Conservation (phyloP, 176 grass and related monocot genomes). For the Typha latifolia region DNA sequence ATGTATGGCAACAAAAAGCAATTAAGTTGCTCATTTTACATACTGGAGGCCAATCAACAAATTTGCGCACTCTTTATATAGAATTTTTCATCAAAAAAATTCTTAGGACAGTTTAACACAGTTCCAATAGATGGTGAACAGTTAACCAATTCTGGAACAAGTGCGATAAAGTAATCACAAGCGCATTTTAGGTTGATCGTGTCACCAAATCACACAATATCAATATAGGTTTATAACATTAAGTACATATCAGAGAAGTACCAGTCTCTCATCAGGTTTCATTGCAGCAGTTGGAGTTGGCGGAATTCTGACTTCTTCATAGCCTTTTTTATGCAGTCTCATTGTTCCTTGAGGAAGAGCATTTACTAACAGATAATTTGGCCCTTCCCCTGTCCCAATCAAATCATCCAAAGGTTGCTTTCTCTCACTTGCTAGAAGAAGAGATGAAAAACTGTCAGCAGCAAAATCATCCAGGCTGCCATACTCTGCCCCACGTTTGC, state of each 20-base stretch:
- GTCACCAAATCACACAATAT: not conserved
- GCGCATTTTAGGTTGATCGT: too few species aligned
- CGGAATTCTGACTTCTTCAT: constrained; percentile 96
- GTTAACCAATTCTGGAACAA: too few species aligned
- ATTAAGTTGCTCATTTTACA: too few species aligned
- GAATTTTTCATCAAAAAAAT: too few species aligned
- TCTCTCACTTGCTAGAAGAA: constrained; percentile 80
- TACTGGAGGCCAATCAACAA: too few species aligned
- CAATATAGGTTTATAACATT: not conserved
- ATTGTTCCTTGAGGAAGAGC: constrained; percentile 92
- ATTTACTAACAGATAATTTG: constrained; percentile 37
- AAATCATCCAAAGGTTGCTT: constrained; percentile 81
- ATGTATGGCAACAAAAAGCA: too few species aligned
- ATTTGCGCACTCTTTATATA: too few species aligned
- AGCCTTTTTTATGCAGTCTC: constrained; percentile 66
- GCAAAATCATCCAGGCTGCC: constrained; percentile 47
- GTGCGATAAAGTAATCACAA: too few species aligned
- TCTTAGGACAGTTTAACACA: too few species aligned
- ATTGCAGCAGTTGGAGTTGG: constrained; percentile 61
- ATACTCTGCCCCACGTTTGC: constrained; percentile 47
- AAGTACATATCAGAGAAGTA: constrained; percentile 11
- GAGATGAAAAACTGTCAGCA: constrained; percentile 54
- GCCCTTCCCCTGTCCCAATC: constrained; percentile 65
- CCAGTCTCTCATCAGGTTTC: constrained; percentile 81
- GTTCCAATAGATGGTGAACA: too few species aligned